Conservation (phyloP, 371 early-diverging fungal genomes). For the Mucor irregularis region DNA sequence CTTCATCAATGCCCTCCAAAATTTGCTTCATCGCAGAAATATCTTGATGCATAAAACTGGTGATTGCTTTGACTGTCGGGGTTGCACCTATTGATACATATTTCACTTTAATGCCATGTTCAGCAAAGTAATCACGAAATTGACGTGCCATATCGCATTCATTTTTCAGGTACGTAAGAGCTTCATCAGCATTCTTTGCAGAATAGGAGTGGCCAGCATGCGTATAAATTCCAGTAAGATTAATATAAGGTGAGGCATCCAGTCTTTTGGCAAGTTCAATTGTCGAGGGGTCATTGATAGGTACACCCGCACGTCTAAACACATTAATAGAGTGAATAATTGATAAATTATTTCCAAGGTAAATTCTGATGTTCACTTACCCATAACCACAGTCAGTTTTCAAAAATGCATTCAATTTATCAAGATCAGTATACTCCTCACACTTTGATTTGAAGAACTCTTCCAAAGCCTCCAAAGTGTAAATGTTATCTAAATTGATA, state of each 20-base stretch:
- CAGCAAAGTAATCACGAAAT: slow-evolving; percentile 24
- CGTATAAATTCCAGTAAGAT: slow-evolving; percentile 39
- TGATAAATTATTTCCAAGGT: not conserved
- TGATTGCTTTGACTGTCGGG: slow-evolving; percentile 37
- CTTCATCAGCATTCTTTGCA: slow-evolving; percentile 23
- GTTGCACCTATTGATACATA: slow-evolving; percentile 46
- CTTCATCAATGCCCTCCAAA: slow-evolving; percentile 37
- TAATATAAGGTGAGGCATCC: slow-evolving; percentile 19
- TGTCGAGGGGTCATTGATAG: slow-evolving; percentile 21
- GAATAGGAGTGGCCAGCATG: slow-evolving; percentile 51
- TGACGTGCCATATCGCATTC: slow-evolving; percentile 36
- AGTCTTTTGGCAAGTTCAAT: slow-evolving; percentile 40
- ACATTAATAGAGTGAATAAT: not conserved
- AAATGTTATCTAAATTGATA: slow-evolving; percentile 23
- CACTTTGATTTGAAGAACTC: slow-evolving; percentile 8
- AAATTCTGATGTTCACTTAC: slow-evolving; percentile 20
- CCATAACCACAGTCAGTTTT: slow-evolving; percentile 47
- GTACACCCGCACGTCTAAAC: slow-evolving; percentile 47
- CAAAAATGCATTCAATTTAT: slow-evolving; percentile 30
- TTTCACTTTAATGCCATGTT: slow-evolving; percentile 23
- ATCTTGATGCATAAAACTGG: slow-evolving; percentile 5
- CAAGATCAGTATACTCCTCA: not conserved
- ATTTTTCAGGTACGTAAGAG: slow-evolving; percentile 28
- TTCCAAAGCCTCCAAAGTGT: slow-evolving; percentile 42
- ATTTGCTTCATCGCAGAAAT: slow-evolving; percentile 7